Conservation (phyloP, 495 filamentous ascomycete species). For the Neurospora pannonica region DNA sequence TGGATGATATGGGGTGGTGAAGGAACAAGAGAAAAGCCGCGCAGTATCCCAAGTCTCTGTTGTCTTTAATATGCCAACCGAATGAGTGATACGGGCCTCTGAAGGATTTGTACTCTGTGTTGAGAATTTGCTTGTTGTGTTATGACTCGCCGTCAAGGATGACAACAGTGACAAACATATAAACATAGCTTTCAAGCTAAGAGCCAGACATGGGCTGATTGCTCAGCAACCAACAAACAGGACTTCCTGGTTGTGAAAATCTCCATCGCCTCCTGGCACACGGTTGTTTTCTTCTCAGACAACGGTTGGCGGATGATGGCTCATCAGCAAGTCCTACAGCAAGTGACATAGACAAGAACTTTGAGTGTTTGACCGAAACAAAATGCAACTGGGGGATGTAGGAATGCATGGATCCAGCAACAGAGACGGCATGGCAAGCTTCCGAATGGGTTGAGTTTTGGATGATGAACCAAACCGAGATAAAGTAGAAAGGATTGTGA, state of each 20-base stretch:
- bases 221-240: not conserved
- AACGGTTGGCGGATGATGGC: not conserved
- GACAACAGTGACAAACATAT: no score
- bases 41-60: no score
- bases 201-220: not conserved
- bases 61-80: not conserved
- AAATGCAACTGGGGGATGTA: accelerated
- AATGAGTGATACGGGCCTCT: not conserved
- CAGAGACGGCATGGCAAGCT: not conserved
- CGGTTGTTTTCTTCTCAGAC: not conserved
- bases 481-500: not conserved
- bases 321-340: not conserved
- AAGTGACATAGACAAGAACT: no score
- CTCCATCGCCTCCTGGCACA: not conserved
- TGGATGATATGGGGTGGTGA: no score
- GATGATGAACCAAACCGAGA: not conserved
- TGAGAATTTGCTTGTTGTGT: no score
- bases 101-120: not conserved
- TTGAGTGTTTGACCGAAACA: not conserved
- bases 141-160: not conserved
- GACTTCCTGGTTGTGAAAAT: not conserved
- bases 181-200: not conserved
- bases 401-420: not conserved
- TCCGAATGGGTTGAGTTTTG: accelerated
- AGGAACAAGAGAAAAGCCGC: no score